Evolutionary conservation across 768 basidiomycete species (phyloP).

Genomic region (Rhodotorula kratochvilovae): DNA sequence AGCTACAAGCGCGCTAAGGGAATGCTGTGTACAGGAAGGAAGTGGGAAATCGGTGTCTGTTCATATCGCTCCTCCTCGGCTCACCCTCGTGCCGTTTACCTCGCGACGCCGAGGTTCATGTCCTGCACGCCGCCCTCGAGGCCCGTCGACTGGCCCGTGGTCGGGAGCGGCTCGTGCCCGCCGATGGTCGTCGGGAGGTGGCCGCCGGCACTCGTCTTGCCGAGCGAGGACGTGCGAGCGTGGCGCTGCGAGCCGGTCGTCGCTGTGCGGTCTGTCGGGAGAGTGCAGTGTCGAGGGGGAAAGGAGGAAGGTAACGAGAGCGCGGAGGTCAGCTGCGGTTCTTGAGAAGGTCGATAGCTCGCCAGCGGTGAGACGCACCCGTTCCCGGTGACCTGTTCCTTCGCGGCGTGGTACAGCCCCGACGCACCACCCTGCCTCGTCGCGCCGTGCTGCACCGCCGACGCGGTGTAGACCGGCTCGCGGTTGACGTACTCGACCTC

Average conservation of each 20-base stretch:
- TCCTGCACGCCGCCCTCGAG: constrained; percentile 2
- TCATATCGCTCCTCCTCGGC: too few relatives aligned
- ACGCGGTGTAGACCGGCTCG: constrained; percentile 9
- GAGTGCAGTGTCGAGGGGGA: too few relatives aligned
- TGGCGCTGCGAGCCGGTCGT: background rate
- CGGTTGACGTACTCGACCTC: constrained; percentile 32
- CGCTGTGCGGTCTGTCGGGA: background rate
- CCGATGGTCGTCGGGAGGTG: background rate
- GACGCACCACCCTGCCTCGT: background rate
- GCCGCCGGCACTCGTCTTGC: background rate
- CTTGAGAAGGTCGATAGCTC: too few relatives aligned
- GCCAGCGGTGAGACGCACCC: too few relatives aligned
- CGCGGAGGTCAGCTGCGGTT: too few relatives aligned
- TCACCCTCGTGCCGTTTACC: background rate
- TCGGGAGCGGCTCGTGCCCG: background rate
- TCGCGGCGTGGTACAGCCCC: background rate
- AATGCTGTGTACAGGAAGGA: too few relatives aligned
- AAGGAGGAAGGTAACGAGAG: too few relatives aligned
- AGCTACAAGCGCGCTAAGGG: too few relatives aligned
- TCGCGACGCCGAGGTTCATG: constrained; percentile 5
- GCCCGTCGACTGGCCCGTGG: background rate
- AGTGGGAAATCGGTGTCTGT: too few relatives aligned
- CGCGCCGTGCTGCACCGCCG: background rate
- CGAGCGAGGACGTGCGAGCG: background rate
- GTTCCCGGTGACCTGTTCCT: too few relatives aligned